phyloP scores from a whole-genome alignment of 371 early-diverging fungal genomes.

The Lichtheimia ramosa region DNA sequence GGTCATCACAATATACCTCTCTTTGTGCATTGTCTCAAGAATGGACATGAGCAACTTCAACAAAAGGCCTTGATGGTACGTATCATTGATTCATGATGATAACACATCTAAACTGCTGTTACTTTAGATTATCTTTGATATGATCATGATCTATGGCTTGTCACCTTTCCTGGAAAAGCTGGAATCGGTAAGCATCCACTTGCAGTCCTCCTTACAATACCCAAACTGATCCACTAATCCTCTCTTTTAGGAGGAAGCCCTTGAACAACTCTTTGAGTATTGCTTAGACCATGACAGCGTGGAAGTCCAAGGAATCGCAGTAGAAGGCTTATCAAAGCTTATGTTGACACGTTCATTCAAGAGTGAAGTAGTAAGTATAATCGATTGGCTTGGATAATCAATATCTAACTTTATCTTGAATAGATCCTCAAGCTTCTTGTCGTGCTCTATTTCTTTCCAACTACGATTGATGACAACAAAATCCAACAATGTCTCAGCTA shows the following conservation, averaged over 20 bases:
- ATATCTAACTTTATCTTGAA: not conserved
- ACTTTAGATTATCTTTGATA: conserved; percentile 61
- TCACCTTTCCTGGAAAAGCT: conserved; percentile 33
- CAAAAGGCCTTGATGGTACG: conserved; percentile 50
- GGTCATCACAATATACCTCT: conserved; percentile 47
- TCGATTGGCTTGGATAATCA: not conserved
- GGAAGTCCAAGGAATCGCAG: conserved; percentile 56
- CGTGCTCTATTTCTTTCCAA: conserved; percentile 78
- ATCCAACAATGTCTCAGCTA: conserved; percentile 83
- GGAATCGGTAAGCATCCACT: not conserved
- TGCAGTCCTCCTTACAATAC: too few relatives aligned
- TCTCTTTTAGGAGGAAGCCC: conserved; percentile 29
- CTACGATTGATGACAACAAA: conserved; percentile 58
- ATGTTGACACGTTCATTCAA: conserved; percentile 58
- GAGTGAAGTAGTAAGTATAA: conserved; percentile 48
- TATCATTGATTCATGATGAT: not conserved
- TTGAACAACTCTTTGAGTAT: conserved; percentile 45
- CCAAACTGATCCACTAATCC: too few relatives aligned
- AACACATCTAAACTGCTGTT: not conserved
- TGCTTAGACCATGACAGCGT: conserved; percentile 50
- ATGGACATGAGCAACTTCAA: conserved; percentile 46
- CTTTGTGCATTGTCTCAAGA: conserved; percentile 44
- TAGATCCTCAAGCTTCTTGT: conserved; percentile 71
- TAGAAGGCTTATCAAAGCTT: conserved; percentile 66
- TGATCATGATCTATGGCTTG: conserved; percentile 57